These are phyloP conservation scores for Leishmania gerbilli DNA, from an alignment of 208 protist species.

Conservation along the genomic window DNA sequence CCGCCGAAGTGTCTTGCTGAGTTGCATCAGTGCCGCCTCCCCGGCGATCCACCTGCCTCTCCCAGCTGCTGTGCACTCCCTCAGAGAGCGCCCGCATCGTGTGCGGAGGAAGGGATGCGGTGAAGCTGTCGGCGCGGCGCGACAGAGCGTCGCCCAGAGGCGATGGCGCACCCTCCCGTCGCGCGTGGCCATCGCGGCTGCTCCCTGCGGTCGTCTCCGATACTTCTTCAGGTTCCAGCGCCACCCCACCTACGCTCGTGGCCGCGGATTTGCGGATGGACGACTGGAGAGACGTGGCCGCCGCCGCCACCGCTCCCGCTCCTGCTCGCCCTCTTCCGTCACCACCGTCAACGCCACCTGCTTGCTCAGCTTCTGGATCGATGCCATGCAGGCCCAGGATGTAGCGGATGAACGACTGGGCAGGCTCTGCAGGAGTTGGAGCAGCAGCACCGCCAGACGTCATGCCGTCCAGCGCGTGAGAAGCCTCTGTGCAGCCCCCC, in stretches of 20 bases:
- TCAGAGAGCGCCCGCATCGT: not conserved
- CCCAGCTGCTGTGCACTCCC: not conserved
- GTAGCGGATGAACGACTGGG: slow-evolving; percentile 15
- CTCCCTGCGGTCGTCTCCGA: not conserved
- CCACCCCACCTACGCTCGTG: not conserved
- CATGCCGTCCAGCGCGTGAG: not conserved
- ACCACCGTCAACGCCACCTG: not conserved
- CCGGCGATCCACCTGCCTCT: no score
- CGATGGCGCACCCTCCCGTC: not conserved
- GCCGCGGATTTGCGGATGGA: not conserved
- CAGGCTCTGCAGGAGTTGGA: not conserved
- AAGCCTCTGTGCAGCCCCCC: not conserved
- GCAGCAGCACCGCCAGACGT: not conserved
- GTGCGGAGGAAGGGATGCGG: not conserved
- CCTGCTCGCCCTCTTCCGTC: not conserved
- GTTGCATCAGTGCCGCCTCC: not conserved
- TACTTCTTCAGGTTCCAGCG: not conserved
- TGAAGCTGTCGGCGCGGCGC: not conserved
- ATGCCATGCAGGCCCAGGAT: slow-evolving; percentile 16
- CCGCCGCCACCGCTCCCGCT: not conserved
- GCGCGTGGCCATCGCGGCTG: not conserved
- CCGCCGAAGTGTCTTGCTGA: slow-evolving; percentile 19
- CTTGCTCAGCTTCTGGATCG: not conserved
- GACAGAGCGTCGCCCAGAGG: not conserved
- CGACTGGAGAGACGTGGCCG: not conserved